phyloP scores from a whole-genome alignment of 768 basidiomycete genomes.

The Cyathus striatus region DNA sequence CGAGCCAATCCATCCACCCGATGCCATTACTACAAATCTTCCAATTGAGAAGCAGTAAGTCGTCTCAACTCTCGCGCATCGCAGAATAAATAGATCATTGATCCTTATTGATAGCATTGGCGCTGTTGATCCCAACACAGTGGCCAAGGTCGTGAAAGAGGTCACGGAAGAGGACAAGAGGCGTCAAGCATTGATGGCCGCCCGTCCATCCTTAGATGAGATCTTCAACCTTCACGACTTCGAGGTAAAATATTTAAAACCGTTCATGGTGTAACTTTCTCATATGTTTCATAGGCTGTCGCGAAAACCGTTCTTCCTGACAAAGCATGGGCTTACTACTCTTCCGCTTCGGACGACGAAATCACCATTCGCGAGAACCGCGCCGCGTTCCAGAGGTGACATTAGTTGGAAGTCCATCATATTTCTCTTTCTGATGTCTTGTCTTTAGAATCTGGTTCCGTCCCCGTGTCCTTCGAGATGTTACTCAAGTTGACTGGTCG shows the following conservation, averaged over 20 bases:
- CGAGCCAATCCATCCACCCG: constrained; percentile 86
- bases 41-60: constrained; percentile 81
- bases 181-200: constrained; percentile 53
- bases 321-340: constrained; percentile 96
- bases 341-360: constrained; percentile 95
- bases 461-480: constrained; percentile 80
- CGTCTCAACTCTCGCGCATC: background rate
- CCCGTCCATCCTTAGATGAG: constrained; percentile 69
- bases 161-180: constrained; percentile 70
- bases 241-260: constrained; percentile 46
- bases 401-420: background rate
- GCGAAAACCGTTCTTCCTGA: constrained; percentile 77
- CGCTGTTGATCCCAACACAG: constrained; percentile 61
- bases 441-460: constrained; percentile 82
- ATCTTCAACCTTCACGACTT: constrained; percentile 93
- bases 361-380: constrained; percentile 89
- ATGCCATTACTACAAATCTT: constrained; percentile 71
- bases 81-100: background rate
- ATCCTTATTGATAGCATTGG: constrained; percentile 49
- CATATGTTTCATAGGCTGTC: constrained; percentile 50
- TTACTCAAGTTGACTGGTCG: constrained; percentile 82
- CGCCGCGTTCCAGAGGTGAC: constrained; percentile 81
- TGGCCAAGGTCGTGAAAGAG: constrained; percentile 55
- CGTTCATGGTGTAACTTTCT: no score
- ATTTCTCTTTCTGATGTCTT: background rate